Conservation (phyloP, 2,329 filamentous ascomycete genomes). For the Fusarium keratoplasticum region DNA sequence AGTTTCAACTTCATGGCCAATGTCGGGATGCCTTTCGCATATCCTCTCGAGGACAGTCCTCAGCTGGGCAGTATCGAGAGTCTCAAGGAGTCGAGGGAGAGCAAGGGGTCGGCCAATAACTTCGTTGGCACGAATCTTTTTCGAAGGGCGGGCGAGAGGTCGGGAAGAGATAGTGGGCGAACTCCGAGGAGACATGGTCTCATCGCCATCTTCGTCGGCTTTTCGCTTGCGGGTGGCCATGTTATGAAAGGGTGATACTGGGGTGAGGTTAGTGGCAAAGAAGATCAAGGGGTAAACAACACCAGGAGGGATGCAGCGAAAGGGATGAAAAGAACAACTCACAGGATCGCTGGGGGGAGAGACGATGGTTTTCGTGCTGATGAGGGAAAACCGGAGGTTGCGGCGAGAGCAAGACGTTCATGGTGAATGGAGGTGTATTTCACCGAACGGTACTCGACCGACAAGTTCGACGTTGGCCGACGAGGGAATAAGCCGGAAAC, state of each 20-base stretch:
- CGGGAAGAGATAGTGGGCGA: conserved; percentile 82
- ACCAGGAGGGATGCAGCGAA: not conserved
- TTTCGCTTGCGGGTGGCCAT: conserved; percentile 83
- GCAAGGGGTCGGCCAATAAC: conserved; percentile 67
- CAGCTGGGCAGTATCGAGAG: conserved; percentile 86
- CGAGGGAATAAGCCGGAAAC: conserved; percentile 28
- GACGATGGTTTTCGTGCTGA: conserved; percentile 66
- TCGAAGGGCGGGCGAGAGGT: conserved; percentile 73
- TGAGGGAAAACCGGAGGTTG: conserved; percentile 70
- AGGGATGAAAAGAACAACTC: conserved; percentile 47
- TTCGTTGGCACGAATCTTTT: conserved; percentile 74
- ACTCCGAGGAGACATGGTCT: conserved; percentile 87
- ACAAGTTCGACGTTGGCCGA: conserved; percentile 14
- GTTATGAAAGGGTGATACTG: conserved; percentile 61
- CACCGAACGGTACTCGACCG: conserved; percentile 11
- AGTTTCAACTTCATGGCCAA: conserved; percentile 85
- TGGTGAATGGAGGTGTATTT: conserved; percentile 49
- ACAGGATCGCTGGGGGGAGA: conserved; percentile 68
- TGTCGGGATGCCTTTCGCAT: conserved; percentile 88
- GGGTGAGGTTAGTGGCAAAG: conserved; percentile 36
- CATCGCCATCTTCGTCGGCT: conserved; percentile 82
- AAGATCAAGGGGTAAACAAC: conserved; percentile 7
- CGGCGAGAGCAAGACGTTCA: conserved; percentile 73
- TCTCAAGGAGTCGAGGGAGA: conserved; percentile 86
- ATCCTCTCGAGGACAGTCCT: conserved; percentile 89